Evolutionary conservation across 805 yeast genomes (phyloP), one percentile per base, ranked within the genome.

Genomic region (Spathaspora arborariae): DNA sequence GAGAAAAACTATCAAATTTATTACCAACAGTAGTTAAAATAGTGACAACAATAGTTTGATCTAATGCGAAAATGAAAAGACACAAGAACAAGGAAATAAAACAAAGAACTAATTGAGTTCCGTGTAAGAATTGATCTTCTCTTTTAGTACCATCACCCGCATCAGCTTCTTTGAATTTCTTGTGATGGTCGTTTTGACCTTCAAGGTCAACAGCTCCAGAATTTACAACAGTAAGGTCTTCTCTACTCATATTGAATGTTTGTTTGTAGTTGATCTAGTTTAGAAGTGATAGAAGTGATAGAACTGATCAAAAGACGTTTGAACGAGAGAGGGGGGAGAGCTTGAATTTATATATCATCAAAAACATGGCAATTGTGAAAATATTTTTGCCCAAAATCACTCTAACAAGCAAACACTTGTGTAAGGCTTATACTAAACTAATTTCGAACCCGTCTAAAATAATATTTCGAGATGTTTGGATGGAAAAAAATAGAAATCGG

Each of bases 101-200:
- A 48, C 73, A 63, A 9, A 61, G 35, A 2, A 38, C 45, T 22
- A 70, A 52, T 16, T 54, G 52, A 21, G 45, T 9, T 0, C 74
- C 75, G 38, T 57, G 47, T 45, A 70, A 54, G 43, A 65, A 65
- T 47, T 68, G 70, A 24, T 70, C 74, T 45, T 65, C 65, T 51
- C 71, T 59, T 39, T 51, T 58, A 5, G 74, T 67, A 15, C 74
- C 75, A 48, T 70, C 75, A 34, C 75, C 74, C 20, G 75, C 74
- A 52, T 72, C 52, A 3, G 47, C 16, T 27, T 49, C 52, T 27
- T 43, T 49, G 38, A 49, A 49, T 18, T 45, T 26, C 19, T 46
- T 36, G 8, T 37, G 39, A 13, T 37, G 39, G 11, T 37, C 22
- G 13, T 34, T 9, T 30, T 30, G 35, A 30, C 35, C 35, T 15